phyloP scores from a whole-genome alignment of 306 rosid species.

The Carpinus fangiana region DNA sequence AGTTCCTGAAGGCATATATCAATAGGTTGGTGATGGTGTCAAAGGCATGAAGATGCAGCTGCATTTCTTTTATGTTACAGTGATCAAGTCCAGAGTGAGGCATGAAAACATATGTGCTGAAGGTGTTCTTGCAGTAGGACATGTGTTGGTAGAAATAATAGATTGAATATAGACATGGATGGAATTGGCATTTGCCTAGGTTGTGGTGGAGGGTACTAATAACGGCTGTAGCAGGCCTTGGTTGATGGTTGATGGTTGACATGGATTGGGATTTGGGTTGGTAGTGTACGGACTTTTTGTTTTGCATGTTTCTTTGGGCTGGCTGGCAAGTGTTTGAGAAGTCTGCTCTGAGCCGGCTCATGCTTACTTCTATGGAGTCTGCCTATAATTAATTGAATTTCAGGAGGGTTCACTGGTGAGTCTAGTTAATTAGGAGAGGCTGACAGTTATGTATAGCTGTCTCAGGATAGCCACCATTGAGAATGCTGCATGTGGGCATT shows the following conservation, averaged over 20 bases:
- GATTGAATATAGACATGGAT: background rate
- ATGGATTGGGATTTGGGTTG: background rate
- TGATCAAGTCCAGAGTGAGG: background rate
- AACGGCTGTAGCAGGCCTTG: background rate
- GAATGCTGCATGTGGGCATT: background rate
- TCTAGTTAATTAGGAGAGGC: background rate
- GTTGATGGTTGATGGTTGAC: background rate
- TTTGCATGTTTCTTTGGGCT: background rate
- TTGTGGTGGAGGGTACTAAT: background rate
- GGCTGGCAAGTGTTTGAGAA: background rate
- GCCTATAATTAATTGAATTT: background rate
- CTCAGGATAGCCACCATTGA: background rate
- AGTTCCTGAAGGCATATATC: background rate
- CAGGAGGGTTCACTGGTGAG: background rate
- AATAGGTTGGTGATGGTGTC: background rate
- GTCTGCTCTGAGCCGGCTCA: background rate
- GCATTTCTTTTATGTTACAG: background rate
- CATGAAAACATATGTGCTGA: background rate
- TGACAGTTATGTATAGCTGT: background rate
- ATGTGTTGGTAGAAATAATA: background rate
- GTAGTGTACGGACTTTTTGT: background rate
- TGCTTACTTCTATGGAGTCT: background rate
- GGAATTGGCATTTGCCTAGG: background rate
- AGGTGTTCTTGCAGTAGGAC: background rate
- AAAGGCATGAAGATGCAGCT: constrained; percentile 5